Percentiles rank a stretch among this genome's conserved stretches.
Evolutionary conservation across 1,284 basidiomycete species (phyloP).

Genomic region (Cutaneotrichosporon sp.): DNA sequence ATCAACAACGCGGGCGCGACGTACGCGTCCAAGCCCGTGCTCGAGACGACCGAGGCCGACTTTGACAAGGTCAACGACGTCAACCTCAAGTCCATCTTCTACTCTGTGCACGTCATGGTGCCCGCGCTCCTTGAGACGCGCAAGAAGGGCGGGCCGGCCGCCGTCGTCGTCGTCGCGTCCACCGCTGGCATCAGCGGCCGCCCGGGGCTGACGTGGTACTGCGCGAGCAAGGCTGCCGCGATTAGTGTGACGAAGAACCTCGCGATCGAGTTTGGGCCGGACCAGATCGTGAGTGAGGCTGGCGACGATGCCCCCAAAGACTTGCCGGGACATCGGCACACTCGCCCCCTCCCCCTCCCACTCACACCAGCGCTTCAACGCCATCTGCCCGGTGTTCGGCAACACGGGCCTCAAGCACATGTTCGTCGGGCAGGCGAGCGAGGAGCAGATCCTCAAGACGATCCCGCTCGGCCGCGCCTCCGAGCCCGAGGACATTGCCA

Average conservation of each 20-base stretch:
- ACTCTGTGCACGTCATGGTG: constrained; percentile 22
- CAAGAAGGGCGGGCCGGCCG: constrained; percentile 16
- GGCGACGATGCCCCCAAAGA: too few relatives aligned
- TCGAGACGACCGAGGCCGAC: constrained; percentile 21
- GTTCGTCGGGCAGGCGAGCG: constrained; percentile 24
- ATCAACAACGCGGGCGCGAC: constrained; percentile 29
- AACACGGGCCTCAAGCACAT: constrained; percentile 24
- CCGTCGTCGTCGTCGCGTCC: constrained; percentile 19
- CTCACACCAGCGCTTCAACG: constrained; percentile 23
- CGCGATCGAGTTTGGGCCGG: constrained; percentile 23
- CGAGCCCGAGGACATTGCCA: constrained; percentile 31
- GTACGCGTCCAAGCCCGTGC: constrained; percentile 28
- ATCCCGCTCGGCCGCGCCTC: constrained; percentile 24
- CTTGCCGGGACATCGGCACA: too few relatives aligned
- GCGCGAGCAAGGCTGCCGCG: constrained; percentile 20
- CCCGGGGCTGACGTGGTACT: constrained; percentile 26
- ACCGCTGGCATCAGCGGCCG: constrained; percentile 26
- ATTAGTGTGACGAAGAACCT: constrained; percentile 25
- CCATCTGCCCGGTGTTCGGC: constrained; percentile 27
- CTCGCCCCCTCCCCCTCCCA: not conserved
- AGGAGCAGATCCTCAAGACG: constrained; percentile 22
- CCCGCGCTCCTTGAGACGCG: constrained; percentile 20
- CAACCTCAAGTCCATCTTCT: constrained; percentile 25
- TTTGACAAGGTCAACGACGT: constrained; percentile 26
- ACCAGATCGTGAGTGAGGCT: constrained; percentile 17